Evolutionary conservation across 371 early-diverging fungal species (phyloP), one percentile per base, ranked within the genome.

Genomic region (Parasitella parasitica): DNA sequence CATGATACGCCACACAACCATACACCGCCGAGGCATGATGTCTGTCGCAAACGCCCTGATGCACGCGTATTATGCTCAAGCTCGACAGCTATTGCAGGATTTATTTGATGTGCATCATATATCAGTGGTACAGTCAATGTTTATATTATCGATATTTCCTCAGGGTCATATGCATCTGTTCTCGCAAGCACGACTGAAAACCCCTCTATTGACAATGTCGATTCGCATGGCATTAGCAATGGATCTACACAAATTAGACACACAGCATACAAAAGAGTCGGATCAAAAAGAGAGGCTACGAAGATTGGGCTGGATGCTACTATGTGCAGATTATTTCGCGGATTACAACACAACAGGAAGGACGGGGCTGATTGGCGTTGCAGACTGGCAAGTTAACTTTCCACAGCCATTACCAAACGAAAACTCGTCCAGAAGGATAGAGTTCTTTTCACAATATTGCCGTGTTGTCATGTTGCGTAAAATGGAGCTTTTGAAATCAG

Each of bases 271-370:
- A 13, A 63, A 69, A 24, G 70, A 69, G 12, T 69, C 69, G 4
- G 74, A 70, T 20, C 67, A 65, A 43, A 74, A 74, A 34, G 76
- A 77, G 50, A 57, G 48, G 4, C 13, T 66, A 22, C 63, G 78
- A 63, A 63, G 81, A 32, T 36, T 81, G 20, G 69, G 70, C n/a
- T 81, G 81, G 81, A 71, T 76, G 65, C 28, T 76, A 1, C 39
- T 81, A 13, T 77, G 78, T 64, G 75, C 76, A 6, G 81, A 81
- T 54, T 74, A 76, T 38, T 76, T 67, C 67, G 61, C 81, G 5
- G 67, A 69, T 18, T 66, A 62, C 64, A 81, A 81, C 55, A 51
- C 66, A 13, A 58, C 73, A 5, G 78, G 73, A 8, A 27, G 52
- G 2, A 67, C 71, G 8, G 81, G 81, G 0, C 20, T 61, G 24